phyloP scores from a whole-genome alignment of 345 rosid species.

The Eutrema japonicum region DNA sequence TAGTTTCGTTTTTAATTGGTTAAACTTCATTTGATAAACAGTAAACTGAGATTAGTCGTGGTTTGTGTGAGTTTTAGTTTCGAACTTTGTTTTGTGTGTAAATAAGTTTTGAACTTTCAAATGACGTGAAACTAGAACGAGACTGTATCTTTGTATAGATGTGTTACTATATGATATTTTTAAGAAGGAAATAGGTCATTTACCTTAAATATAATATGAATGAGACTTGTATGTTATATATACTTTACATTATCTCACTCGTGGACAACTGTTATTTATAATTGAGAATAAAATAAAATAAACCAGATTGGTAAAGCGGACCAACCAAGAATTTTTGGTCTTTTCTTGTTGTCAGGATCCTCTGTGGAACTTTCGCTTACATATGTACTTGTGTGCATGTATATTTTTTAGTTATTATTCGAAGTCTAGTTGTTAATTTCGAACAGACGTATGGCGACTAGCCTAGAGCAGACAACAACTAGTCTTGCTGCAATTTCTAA shows the following conservation, averaged over 20 bases:
- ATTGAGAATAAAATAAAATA: conserved; percentile 11
- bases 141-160: too few species aligned
- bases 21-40: too few species aligned
- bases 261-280: conserved; percentile 37
- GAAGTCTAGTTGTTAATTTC: conserved; percentile 14
- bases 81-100: too few species aligned
- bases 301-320: conserved; percentile 38
- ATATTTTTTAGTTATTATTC: background rate
- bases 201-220: background rate
- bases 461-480: background rate
- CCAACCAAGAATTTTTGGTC: conserved; percentile 41
- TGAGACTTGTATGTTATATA: conserved; percentile 11
- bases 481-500: conserved; percentile 6
- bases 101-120: too few species aligned
- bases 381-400: conserved; percentile 17
- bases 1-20: too few species aligned
- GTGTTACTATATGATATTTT: too few species aligned
- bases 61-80: too few species aligned
- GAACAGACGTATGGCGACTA: conserved; percentile 18
- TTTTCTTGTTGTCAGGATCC: conserved; percentile 44
- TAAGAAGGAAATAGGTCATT: too few species aligned
- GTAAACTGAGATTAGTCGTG: too few species aligned
- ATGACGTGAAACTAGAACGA: too few species aligned
- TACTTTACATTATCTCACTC: conserved; percentile 35
- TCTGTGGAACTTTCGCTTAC: conserved; percentile 39